A percentile compares a stretch with the other conserved stretches of the same genome.
Evolutionary conservation across 495 filamentous ascomycete genomes (phyloP).

Genomic region (Penicillium manginii): DNA sequence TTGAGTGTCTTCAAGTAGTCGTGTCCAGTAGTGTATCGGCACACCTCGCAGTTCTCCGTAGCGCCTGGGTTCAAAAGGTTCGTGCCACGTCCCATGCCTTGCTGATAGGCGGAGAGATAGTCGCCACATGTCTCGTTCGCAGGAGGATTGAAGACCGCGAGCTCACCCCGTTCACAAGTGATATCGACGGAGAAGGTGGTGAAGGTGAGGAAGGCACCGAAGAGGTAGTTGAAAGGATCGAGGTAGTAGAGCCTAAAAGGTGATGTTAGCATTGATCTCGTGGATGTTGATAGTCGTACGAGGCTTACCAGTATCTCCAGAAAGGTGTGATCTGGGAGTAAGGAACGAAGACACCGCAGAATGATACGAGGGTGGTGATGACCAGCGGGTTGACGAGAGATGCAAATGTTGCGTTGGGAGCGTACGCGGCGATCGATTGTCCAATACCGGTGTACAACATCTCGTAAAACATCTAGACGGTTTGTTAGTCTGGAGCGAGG

Average conservation of each 20-base stretch:
- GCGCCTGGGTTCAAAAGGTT: constrained; percentile 56
- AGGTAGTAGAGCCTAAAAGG: constrained; percentile 61
- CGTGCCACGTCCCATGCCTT: constrained; percentile 48
- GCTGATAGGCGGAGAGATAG: constrained; percentile 59
- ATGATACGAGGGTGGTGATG: constrained; percentile 55
- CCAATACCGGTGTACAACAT: constrained; percentile 63
- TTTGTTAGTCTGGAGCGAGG: too few species aligned
- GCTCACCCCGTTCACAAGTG: too few species aligned
- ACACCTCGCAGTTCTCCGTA: constrained; percentile 66
- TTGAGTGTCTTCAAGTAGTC: constrained; percentile 45
- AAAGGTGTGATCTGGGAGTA: constrained; percentile 55
- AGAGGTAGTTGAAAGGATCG: constrained; percentile 72
- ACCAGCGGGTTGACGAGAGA: constrained; percentile 60
- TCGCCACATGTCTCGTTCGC: constrained; percentile 54
- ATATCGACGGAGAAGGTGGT: too few species aligned
- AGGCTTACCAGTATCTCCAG: constrained; percentile 68
- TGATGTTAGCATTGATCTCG: too few species aligned
- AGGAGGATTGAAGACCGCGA: constrained; percentile 57
- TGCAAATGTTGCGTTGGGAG: constrained; percentile 58
- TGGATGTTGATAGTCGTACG: too few species aligned
- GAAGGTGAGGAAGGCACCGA: constrained; percentile 61
- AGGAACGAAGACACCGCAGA: constrained; percentile 53
- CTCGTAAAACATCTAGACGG: too few species aligned
- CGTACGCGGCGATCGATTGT: constrained; percentile 61
- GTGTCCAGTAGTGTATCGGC: constrained; percentile 46